phyloP scores from a whole-genome alignment of 208 protist genomes.

The Acanthamoeba lenticulata region DNA sequence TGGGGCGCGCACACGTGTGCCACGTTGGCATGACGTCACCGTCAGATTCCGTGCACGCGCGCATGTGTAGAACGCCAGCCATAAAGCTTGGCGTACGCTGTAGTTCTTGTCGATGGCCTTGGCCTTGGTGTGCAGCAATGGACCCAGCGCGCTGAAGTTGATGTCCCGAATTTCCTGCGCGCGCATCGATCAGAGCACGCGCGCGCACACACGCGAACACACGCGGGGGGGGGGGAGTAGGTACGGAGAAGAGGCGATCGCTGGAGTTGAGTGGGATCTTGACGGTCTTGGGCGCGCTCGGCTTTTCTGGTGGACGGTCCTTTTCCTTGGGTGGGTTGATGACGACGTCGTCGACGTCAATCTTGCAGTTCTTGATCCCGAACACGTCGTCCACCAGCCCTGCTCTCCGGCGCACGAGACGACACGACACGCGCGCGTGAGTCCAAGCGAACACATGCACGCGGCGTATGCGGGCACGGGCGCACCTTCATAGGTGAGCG shows the following conservation, averaged over 20 bases:
- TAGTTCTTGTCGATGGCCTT: constrained; percentile 77
- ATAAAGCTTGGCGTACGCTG: too few relatives aligned
- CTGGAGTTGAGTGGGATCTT: constrained; percentile 28
- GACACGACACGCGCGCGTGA: background rate
- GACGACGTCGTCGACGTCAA: background rate
- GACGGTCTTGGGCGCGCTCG: background rate
- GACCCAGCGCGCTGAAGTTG: constrained; percentile 75
- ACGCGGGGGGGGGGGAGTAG: too few relatives aligned
- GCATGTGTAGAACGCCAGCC: too few relatives aligned
- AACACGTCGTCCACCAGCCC: constrained; percentile 28
- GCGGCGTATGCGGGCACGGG: background rate
- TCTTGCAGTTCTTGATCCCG: constrained; percentile 41
- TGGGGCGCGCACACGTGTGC: background rate
- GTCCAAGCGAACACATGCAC: background rate
- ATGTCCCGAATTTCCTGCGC: constrained; percentile 69
- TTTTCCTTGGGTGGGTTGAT: background rate
- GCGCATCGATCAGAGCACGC: background rate
- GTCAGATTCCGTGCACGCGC: too few relatives aligned
- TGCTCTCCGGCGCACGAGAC: background rate
- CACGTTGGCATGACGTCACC: too few relatives aligned
- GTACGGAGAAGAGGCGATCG: constrained; percentile 8
- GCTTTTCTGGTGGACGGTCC: background rate
- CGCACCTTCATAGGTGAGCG: constrained; percentile 52
- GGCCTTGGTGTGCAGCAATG: constrained; percentile 77
- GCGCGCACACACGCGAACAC: background rate